Base-by-base conservation (phyloP, 2,329 filamentous ascomycete genomes). In the Neoascochyta sp. region DNA sequence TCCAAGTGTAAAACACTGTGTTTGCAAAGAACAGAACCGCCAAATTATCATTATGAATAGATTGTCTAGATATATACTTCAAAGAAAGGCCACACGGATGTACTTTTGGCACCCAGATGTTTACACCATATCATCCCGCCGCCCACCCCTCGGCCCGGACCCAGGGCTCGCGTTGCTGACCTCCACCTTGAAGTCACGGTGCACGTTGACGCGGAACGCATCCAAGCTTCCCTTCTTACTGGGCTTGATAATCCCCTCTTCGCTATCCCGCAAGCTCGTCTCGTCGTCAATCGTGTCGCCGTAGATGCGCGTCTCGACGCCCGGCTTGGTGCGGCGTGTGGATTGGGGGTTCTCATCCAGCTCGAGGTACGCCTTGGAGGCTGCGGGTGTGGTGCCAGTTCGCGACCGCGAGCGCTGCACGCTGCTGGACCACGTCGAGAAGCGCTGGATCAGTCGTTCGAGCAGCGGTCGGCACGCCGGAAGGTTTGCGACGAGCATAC, bases 401-500 rank as follows among this genome's bases (percentile, higher is more conserved):
- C 18, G 26, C 4, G 27, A 30, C 12, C 25, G 27, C 2, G 33
- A 31, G 2, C 29, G 37, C 14, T 23, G 30, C 4, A 12, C 35
- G 12, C 24, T 32, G 3, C 31, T 35, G 7, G 39, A 38, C 35
- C 35, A 39, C 4, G 39, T 34, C 11, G 34, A 38, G 14, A 41
- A 31, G 4, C 16, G 30, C 9, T 13, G 13, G 9, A 39, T 29
- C 22, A 38, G 29, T 11, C 34, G 25, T n/a, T 41, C 39, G 2
- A 41, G 39, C 7, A 41, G 20, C 1, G 39, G 39, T 15, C 39
- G 32, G 14, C 39, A 41, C 6, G 39, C 39, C 11, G 39, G 39
- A 19, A 41, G 16, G 25, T 41, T 41, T 7, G 39, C 39, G 13
- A 41, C 32, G 15, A 41, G 31, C 39, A 41, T 41, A 9, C 39